Conservation (phyloP, 2,329 filamentous ascomycete species). For the Cladophialophora bantiana region DNA sequence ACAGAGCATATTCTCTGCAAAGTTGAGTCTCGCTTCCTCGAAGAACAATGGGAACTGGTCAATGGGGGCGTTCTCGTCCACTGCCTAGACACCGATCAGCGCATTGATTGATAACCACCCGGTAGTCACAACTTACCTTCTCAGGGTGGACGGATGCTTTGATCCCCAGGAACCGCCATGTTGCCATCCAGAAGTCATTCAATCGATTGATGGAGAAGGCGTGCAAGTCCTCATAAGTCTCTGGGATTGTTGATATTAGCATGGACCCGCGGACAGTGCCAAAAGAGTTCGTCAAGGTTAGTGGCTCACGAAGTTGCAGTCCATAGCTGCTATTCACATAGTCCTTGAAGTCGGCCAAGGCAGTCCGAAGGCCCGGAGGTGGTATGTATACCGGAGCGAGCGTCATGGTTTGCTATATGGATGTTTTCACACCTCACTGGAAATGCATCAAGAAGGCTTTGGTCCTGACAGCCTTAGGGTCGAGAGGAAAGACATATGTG, state of each 20-base stretch:
- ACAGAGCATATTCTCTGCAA: slow-evolving; percentile 41
- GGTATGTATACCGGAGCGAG: slow-evolving; percentile 4
- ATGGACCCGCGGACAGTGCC: not conserved
- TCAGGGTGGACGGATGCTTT: slow-evolving; percentile 42
- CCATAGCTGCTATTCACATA: slow-evolving; percentile 8
- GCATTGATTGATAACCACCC: not conserved
- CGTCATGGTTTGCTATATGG: not conserved
- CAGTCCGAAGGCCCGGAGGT: slow-evolving; percentile 4
- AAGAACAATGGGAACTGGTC: slow-evolving; percentile 50
- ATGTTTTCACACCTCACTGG: not conserved
- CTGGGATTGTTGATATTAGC: not conserved
- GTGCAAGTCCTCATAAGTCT: slow-evolving; percentile 47
- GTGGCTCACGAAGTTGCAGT: not conserved
- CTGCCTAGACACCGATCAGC: slow-evolving; percentile 42
- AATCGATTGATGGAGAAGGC: slow-evolving; percentile 48
- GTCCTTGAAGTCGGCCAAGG: slow-evolving; percentile 11
- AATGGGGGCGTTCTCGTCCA: slow-evolving; percentile 47
- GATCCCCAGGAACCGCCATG: slow-evolving; percentile 49
- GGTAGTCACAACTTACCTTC: not conserved
- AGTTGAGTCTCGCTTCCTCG: slow-evolving; percentile 46
- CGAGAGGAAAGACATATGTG: no score
- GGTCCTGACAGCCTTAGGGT: not conserved
- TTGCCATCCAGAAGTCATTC: slow-evolving; percentile 52
- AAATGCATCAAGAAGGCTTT: not conserved
- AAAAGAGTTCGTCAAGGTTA: not conserved